These are phyloP conservation scores for Fusarium mangiferae DNA, from an alignment of 2,329 filamentous ascomycete genomes.

Conservation along the genomic window DNA sequence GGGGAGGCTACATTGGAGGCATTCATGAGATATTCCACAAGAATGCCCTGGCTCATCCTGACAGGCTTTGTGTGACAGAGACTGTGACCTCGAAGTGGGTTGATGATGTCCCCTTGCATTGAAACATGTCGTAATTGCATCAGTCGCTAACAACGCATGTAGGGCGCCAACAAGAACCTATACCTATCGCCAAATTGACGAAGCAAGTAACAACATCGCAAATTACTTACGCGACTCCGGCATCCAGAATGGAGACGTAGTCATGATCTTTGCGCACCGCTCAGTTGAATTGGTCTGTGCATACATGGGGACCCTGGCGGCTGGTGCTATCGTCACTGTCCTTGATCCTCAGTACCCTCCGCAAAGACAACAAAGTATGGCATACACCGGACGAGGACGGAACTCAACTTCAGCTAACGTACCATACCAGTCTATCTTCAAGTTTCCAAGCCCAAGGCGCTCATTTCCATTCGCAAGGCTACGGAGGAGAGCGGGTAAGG, in stretches of 20 bases:
- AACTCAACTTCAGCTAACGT: not conserved
- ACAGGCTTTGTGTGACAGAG: not conserved
- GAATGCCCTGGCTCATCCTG: not conserved
- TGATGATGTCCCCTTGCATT: not conserved
- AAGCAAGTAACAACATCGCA: not conserved
- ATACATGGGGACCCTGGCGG: not conserved
- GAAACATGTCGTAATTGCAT: not conserved
- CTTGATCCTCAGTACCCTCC: not conserved
- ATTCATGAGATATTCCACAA: conserved; percentile 12
- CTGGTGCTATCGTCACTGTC: not conserved
- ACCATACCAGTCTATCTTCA: not conserved
- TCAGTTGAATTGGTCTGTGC: not conserved
- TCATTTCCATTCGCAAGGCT: not conserved
- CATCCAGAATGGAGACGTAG: not conserved
- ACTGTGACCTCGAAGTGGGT: not conserved
- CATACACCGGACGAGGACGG: not conserved
- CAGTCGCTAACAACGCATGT: not conserved
- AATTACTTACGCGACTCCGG: not conserved
- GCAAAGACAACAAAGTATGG: not conserved
- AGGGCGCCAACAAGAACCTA: not conserved
- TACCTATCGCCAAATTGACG: not conserved
- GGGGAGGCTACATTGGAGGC: not conserved
- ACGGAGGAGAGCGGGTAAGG: not conserved
- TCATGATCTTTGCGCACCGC: not conserved
- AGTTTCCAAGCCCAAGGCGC: not conserved